Evolutionary conservation across 306 rosid genomes (phyloP), one percentile per base, ranked within the genome.

Genomic region (Cucurbita pepo): DNA sequence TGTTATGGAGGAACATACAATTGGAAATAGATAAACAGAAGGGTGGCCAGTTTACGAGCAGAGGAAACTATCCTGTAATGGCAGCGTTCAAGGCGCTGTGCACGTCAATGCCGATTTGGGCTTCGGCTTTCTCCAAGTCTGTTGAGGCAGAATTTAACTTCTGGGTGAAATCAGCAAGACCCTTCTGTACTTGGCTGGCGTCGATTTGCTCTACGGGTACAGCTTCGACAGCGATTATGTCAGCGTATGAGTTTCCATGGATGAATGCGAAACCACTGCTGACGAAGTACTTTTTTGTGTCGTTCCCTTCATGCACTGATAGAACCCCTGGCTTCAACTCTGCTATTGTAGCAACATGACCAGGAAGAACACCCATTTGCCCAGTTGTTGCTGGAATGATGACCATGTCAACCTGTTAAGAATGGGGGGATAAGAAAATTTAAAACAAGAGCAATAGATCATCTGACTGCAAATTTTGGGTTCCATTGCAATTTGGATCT

Each of bases 351-450:
- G 97, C 84, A 60, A 95, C 99, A 57, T 95, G 99, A 41, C 99
- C 99, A 21, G 99, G 99, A 79, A 95, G 99, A 85, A 95, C 97
- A 82, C 99, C 99, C 99, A 95, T 89, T 57, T 88, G 91, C 8
- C 99, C 99, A 18, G 99, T 95, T 81, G 84, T 88, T 48, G 99
- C 99, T 45, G 97, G 99, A 75, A 95, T 85, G 69, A 91, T 95
- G 40, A 91, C 97, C 97, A 88, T 86, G 79, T 95, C 99, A 71
- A 95, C 99, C 99, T 95, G 83, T 77, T 67, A 51, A 71, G 30
- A 81, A 53, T 22, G 47, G 43, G 55, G 63, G 12, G 41, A 76
- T 3, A 30, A 62, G 4, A 10, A 16, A 37, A n/a, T 30, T 25
- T 69, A 7, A 69, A 15, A 21, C 7, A 5, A n/a, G 30, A 6